Conservation (phyloP, 768 basidiomycete species). For the Suillus fuscotomentosus region DNA sequence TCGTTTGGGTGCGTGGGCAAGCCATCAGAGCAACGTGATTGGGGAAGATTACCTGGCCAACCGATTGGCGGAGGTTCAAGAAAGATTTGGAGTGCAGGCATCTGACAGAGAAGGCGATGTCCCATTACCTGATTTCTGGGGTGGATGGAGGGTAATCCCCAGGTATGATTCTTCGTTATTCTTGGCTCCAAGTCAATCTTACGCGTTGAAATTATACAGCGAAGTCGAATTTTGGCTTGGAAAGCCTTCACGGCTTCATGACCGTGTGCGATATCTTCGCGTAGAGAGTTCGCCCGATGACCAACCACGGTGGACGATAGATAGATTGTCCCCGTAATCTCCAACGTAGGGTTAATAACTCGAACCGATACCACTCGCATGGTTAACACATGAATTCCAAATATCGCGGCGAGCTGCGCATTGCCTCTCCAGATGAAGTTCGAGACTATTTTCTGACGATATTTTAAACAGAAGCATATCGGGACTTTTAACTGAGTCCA, state of each 20-base stretch:
- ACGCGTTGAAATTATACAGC: conserved; percentile 38
- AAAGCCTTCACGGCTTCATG: conserved; percentile 90
- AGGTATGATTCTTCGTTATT: conserved; percentile 42
- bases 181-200: neutral
- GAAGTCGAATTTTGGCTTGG: conserved; percentile 99
- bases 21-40: conserved; percentile 81
- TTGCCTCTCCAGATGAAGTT: neutral
- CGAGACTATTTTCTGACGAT: neutral
- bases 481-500: neutral
- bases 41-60: conserved; percentile 66
- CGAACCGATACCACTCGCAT: neutral
- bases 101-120: conserved; percentile 44
- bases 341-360: neutral
- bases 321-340: conserved; percentile 71
- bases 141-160: conserved; percentile 94
- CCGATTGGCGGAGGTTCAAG: conserved; percentile 56
- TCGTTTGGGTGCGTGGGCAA: conserved; percentile 91
- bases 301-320: conserved; percentile 68
- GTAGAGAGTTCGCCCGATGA: conserved; percentile 45
- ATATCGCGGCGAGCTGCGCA: neutral
- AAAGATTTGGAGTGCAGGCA: conserved; percentile 52
- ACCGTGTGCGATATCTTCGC: conserved; percentile 80
- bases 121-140: conserved; percentile 90
- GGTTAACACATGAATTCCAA: neutral
- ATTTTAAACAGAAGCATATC: neutral